These are phyloP conservation scores for Kwoniella botswanensis DNA, from an alignment of 768 basidiomycete species.

Conservation along the genomic window DNA sequence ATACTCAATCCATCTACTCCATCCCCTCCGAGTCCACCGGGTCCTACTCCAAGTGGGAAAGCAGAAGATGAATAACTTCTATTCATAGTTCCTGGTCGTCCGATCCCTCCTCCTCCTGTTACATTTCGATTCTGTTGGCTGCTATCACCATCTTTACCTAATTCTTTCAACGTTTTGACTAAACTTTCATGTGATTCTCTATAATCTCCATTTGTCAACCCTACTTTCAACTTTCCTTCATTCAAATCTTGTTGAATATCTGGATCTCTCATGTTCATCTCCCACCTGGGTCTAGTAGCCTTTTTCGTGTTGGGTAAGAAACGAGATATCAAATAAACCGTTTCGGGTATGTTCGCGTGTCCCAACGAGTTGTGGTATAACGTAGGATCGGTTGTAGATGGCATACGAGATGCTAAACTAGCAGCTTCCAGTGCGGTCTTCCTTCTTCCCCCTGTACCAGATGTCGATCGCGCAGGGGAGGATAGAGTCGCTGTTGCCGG, in stretches of 20 bases:
- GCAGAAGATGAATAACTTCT: conserved; percentile 17
- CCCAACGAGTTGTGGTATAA: conserved; percentile 49
- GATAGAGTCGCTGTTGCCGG: neutral
- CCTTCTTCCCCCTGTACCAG: conserved; percentile 32
- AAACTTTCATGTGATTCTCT: conserved; percentile 45
- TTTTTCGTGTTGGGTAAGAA: conserved; percentile 44
- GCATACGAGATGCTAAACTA: conserved; percentile 34
- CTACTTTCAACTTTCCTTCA: conserved; percentile 17
- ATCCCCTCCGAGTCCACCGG: conserved; percentile 4
- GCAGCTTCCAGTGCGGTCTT: conserved; percentile 43
- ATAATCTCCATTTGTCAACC: conserved; percentile 47
- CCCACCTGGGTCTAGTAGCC: conserved; percentile 36
- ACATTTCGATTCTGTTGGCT: conserved; percentile 6
- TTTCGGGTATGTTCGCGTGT: conserved; percentile 44
- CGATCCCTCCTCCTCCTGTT: neutral
- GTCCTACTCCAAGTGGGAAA: conserved; percentile 1
- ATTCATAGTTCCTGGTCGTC: conserved; percentile 4
- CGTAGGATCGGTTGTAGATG: conserved; percentile 43
- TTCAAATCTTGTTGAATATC: conserved; percentile 6
- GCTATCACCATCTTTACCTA: conserved; percentile 14
- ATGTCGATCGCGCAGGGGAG: conserved; percentile 4
- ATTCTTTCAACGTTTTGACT: conserved; percentile 37
- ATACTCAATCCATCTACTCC: conserved; percentile 26
- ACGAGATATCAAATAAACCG: conserved; percentile 47
- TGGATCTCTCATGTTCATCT: conserved; percentile 28